Evolutionary conservation across 108 stramenopile genomes (phyloP), one percentile per base, ranked within the genome.

Genomic region (Cyclotella baltica): DNA sequence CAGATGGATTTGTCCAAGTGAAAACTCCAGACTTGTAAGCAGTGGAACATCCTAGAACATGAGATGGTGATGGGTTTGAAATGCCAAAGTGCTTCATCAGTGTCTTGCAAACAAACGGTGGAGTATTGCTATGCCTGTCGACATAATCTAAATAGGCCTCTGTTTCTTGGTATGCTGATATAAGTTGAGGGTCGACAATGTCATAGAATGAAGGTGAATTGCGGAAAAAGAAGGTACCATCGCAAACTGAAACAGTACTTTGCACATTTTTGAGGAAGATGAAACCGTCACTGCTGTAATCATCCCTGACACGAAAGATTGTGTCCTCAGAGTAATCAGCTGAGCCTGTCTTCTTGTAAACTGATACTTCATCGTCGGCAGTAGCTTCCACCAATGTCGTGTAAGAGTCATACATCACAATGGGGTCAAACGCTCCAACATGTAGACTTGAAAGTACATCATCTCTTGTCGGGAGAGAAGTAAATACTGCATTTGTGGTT

Each of bases 81-180:
- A 67, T 64, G 11, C 75, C 79, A 69, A 89, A 76, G 20, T 74
- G 71, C 71, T 89, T 64, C 9, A 82, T 68, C 16, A 89, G 46
- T 25, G 37, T 35, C 55, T 55, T 62, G 47, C 84, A 64, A 15
- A 83, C 34, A 77, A 89, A 89, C n/a, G 86, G 86, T 28, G 88
- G 75, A 52, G 84, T 70, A 43, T 79, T 89, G 29, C 53, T 56
- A 48, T 89, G 84, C 30, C 76, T 37, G 52, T 76, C 55, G 13
- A 73, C 67, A 64, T 83, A 78, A 57, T 85, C 77, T 4, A 89
- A 40, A 22, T 82, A 72, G 0, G 86, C 86, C 33, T 89, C 88
- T 36, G 71, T 76, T 67, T 88, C 85, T 19, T 80, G 59, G 8
- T 66, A 27, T 20, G 85, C 85, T 35, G 59, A 61, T 0, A 59